These are phyloP conservation scores for Neodidymelliopsis sp. DNA, from an alignment of 2,329 filamentous ascomycete species.

Conservation along the genomic window DNA sequence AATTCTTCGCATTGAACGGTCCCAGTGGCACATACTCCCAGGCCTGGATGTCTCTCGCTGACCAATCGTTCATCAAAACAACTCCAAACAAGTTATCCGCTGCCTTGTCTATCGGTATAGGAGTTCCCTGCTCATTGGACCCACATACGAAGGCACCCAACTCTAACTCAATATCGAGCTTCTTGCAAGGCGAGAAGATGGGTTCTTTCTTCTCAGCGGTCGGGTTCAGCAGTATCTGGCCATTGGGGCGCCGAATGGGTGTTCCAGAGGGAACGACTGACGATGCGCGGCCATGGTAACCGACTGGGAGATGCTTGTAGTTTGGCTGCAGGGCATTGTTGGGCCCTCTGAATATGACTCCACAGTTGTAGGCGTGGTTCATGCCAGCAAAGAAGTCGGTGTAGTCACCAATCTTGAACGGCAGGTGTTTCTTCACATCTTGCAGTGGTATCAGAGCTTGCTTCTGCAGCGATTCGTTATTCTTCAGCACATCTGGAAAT, in stretches of 20 bases:
- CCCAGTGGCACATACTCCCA: constrained; percentile 87
- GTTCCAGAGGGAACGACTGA: constrained; percentile 79
- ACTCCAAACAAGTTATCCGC: constrained; percentile 78
- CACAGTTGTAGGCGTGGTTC: constrained; percentile 79
- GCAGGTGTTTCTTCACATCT: constrained; percentile 71
- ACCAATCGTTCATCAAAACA: constrained; percentile 89
- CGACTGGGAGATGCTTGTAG: constrained; percentile 81
- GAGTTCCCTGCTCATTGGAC: constrained; percentile 69
- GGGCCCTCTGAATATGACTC: constrained; percentile 75
- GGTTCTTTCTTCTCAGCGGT: constrained; percentile 68
- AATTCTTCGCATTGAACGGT: constrained; percentile 86
- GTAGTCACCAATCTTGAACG: constrained; percentile 82
- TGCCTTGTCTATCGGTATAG: constrained; percentile 69
- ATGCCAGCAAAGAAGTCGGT: constrained; percentile 85
- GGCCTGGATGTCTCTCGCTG: constrained; percentile 79
- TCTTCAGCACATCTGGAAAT: constrained; percentile 67
- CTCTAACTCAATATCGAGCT: constrained; percentile 82
- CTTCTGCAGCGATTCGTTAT: constrained; percentile 65
- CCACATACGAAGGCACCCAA: constrained; percentile 76
- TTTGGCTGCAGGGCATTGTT: constrained; percentile 79
- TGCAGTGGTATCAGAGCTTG: constrained; percentile 66
- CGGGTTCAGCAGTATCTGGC: constrained; percentile 75
- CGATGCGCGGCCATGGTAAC: constrained; percentile 80
- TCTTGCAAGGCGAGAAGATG: constrained; percentile 67
- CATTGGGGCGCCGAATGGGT: constrained; percentile 73